These are phyloP conservation scores for Cyathus striatus DNA, from an alignment of 768 basidiomycete genomes.

Conservation along the genomic window DNA sequence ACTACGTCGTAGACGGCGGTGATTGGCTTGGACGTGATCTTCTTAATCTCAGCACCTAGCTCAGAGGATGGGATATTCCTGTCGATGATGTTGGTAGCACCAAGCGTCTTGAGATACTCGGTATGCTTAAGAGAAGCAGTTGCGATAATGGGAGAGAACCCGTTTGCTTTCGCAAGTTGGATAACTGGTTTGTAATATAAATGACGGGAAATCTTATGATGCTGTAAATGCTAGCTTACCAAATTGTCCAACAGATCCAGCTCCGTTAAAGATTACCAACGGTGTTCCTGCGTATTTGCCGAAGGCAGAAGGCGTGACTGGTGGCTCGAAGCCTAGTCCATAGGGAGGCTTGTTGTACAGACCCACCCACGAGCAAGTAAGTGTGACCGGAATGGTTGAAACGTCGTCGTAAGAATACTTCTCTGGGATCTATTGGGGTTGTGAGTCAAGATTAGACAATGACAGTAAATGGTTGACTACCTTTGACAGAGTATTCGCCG, in stretches of 20 bases:
- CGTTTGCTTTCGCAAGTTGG: conserved; percentile 34
- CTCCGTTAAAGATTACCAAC: conserved; percentile 43
- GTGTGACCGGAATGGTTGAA: conserved; percentile 40
- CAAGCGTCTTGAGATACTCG: conserved; percentile 24
- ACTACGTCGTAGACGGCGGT: conserved; percentile 1
- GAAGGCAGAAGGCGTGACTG: conserved; percentile 27
- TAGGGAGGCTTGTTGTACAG: conserved; percentile 33
- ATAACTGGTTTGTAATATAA: conserved; percentile 14
- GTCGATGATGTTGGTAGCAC: conserved; percentile 36
- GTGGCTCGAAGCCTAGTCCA: conserved; percentile 35
- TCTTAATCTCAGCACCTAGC: conserved; percentile 4
- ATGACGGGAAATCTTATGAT: neutral
- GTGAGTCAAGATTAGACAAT: too few relatives aligned
- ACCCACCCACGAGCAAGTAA: conserved; percentile 47
- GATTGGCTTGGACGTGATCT: conserved; percentile 2
- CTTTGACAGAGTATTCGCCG: conserved; percentile 29
- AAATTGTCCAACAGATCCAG: conserved; percentile 45
- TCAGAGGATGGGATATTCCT: conserved; percentile 9
- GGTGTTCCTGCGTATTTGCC: conserved; percentile 39
- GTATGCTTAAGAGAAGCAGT: conserved; percentile 27
- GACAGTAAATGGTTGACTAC: too few relatives aligned
- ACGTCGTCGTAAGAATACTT: conserved; percentile 44
- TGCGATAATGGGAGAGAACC: conserved; percentile 36
- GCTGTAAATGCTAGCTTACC: conserved; percentile 21
- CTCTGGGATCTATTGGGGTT: conserved; percentile 38